A percentile compares a stretch with the other conserved stretches of the same genome.
Conservation (phyloP, 2,329 filamentous ascomycete genomes). For the Penicillium rolfsii region DNA sequence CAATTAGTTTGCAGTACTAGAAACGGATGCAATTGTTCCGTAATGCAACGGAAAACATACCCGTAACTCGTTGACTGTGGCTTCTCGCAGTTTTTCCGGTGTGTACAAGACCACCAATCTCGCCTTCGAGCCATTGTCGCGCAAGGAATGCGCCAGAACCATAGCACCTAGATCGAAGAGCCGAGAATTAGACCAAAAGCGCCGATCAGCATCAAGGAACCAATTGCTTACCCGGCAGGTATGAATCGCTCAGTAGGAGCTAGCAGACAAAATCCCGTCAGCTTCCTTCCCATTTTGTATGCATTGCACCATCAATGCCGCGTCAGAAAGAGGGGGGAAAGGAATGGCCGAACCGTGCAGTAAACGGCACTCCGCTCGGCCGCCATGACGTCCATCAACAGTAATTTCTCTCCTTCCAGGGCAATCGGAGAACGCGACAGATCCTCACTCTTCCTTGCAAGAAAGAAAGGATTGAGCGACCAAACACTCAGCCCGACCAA, state of each 20-base stretch:
- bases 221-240: constrained; percentile 75
- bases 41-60: constrained; percentile 47
- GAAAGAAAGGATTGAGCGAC: neutral
- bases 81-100: constrained; percentile 72
- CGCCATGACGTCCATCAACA: constrained; percentile 41
- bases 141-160: constrained; percentile 90
- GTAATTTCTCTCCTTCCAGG: neutral
- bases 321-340: neutral
- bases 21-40: neutral
- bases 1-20: constrained; percentile 10
- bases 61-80: constrained; percentile 77
- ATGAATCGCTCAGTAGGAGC: constrained; percentile 90
- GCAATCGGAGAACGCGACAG: neutral
- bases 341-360: constrained; percentile 59
- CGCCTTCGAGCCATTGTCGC: constrained; percentile 84
- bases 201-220: constrained; percentile 4
- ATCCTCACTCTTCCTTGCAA: neutral
- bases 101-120: constrained; percentile 86
- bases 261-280: constrained; percentile 45
- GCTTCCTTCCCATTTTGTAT: neutral
- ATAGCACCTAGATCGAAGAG: constrained; percentile 68
- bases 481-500: neutral
- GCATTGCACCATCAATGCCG: constrained; percentile 8
- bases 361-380: constrained; percentile 61
- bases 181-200: constrained; percentile 20